phyloP scores from a whole-genome alignment of 1,284 basidiomycete genomes.

The Puccinia polysora region DNA sequence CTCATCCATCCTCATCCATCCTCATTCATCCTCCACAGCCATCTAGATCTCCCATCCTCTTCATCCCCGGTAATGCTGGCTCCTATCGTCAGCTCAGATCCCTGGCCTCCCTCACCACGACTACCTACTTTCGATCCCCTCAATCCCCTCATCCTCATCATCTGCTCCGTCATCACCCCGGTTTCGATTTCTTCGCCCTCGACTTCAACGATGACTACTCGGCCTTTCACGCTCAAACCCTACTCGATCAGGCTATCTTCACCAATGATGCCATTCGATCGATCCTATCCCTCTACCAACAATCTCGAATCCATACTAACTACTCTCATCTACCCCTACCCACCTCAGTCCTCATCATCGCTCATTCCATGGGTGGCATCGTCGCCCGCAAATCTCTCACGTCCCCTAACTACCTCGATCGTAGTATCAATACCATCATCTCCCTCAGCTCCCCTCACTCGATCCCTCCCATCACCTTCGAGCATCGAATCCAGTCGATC shows the following conservation, averaged over 20 bases:
- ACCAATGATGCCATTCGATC: conserved; percentile 68
- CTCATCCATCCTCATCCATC: conserved; percentile 11
- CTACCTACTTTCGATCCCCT: conserved; percentile 65
- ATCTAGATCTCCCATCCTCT: conserved; percentile 73
- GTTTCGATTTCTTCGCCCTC: conserved; percentile 79
- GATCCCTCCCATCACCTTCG: conserved; percentile 81
- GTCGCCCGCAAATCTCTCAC: conserved; percentile 68
- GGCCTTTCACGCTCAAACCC: conserved; percentile 84
- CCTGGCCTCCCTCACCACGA: conserved; percentile 80
- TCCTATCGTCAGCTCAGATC: conserved; percentile 90
- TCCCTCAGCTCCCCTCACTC: conserved; percentile 93
- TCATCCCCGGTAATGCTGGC: conserved; percentile 95
- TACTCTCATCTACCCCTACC: conserved; percentile 46
- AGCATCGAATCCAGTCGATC: conserved; percentile 69
- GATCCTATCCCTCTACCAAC: conserved; percentile 70
- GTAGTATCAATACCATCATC: conserved; percentile 68
- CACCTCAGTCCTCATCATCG: conserved; percentile 66
- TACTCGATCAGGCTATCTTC: conserved; percentile 76
- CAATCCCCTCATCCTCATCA: conserved; percentile 8
- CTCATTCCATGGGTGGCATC: conserved; percentile 98
- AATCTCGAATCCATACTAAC: neutral
- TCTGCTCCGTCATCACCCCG: conserved; percentile 53
- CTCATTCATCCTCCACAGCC: conserved; percentile 53
- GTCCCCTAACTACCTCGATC: conserved; percentile 56
- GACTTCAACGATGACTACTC: conserved; percentile 98